A percentile compares a stretch with the other conserved stretches of the same genome.
These are phyloP conservation scores for Ambispora gerdemannii DNA, from an alignment of 192 early-diverging fungal genomes.

Conservation along the genomic window DNA sequence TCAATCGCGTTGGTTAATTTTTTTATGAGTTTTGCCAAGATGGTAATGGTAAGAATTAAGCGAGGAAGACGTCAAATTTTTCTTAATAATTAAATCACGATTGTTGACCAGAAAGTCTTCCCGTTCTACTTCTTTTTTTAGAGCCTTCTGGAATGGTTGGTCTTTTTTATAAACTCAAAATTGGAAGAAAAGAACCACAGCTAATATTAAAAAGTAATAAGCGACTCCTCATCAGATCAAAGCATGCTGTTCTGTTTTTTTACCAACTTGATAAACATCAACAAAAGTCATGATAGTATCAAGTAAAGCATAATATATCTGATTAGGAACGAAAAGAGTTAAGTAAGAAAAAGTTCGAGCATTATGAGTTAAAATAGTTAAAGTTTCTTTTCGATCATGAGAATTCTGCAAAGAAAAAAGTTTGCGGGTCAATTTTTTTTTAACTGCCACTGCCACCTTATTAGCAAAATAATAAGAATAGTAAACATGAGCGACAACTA, in stretches of 20 bases:
- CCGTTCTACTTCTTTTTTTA: neutral
- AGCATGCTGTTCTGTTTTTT: neutral
- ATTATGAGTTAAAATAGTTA: constrained; percentile 9
- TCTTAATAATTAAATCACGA: constrained; percentile 14
- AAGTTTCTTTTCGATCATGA: neutral
- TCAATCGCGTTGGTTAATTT: neutral
- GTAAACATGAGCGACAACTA: constrained; percentile 7
- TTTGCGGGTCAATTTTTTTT: constrained; percentile 1
- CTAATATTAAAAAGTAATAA: neutral
- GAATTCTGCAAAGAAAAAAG: neutral
- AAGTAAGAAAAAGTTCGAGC: neutral
- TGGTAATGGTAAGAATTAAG: neutral
- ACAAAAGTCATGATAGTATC: neutral
- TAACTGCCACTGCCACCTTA: neutral
- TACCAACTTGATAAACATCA: neutral
- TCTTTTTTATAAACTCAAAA: neutral
- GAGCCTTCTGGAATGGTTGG: neutral
- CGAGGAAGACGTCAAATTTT: neutral
- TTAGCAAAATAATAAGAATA: constrained; percentile 1
- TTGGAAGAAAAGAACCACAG: neutral
- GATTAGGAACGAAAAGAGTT: neutral
- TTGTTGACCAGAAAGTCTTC: neutral
- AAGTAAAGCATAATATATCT: constrained; percentile 7
- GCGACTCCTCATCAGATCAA: neutral
- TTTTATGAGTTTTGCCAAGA: neutral